Conservation (phyloP, 345 rosid genomes). For the Gossypium turneri region DNA sequence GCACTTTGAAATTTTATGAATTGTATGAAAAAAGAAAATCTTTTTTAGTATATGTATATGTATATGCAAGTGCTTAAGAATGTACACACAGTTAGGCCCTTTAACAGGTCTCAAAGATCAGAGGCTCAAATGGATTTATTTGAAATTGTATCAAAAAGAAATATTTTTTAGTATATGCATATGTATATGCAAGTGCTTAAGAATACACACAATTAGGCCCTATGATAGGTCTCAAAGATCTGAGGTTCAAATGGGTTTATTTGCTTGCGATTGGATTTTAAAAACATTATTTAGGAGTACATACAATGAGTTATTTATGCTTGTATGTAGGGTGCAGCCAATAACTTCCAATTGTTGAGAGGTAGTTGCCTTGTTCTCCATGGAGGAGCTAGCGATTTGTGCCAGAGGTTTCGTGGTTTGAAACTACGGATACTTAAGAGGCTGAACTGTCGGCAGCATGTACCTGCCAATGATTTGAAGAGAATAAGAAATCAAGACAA, state of each 20-base stretch:
- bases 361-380: constrained; percentile 28
- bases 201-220: background rate
- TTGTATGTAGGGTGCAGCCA: constrained; percentile 32
- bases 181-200: background rate
- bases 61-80: no score
- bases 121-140: background rate
- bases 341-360: constrained; percentile 22
- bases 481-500: constrained; percentile 34
- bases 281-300: background rate
- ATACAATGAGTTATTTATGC: background rate
- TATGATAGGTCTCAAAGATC: background rate
- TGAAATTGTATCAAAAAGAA: no score
- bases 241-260: background rate
- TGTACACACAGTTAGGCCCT: no score
- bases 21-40: no score
- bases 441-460: constrained; percentile 28
- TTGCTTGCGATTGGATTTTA: background rate
- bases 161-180: no score
- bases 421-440: constrained; percentile 41
- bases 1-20: no score
- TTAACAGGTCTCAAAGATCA: no score
- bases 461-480: constrained; percentile 30
- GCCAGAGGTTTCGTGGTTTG: constrained; percentile 42
- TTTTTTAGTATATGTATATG: no score
- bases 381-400: constrained; percentile 37